Evolutionary conservation across 371 early-diverging fungal genomes (phyloP), one percentile per base, ranked within the genome.

Genomic region (Capniomyces stellatus): DNA sequence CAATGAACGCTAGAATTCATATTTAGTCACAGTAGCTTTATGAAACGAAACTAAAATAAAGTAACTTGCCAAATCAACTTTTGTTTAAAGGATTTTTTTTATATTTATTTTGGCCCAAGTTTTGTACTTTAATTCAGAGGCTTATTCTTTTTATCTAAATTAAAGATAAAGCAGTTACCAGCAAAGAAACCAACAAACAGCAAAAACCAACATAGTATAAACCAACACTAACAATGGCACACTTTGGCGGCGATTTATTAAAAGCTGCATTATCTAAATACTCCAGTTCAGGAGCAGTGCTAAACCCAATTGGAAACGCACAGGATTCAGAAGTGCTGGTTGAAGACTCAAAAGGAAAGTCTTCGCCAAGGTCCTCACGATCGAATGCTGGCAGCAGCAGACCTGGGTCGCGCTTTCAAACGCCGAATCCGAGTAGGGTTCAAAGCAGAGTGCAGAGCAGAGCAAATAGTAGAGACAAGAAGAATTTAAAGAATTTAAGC

Each of bases 371-470:
- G 22, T 22, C 19, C 4, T 21, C 4, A 44, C 19, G 25, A 44
- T 6, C 44, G 8, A n/a, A 12, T 13, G 44, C 44, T 6, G 4
- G 10, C 10, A 12, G 12, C 21, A 44, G 22, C 21, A n/a, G 19
- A n/a, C 35, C 6, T 10, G 35, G 49, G 25, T 15, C 49, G 4
- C 2, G n/a, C 6, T 18, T n/a, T 3, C 49, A n/a, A 49, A 25
- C 23, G 29, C 15, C 49, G 8, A 29, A 21, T 10, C 28, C 15
- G 28, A 49, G 49, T 28, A 4, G 49, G 3, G 4, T 2, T 10
- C 49, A 4, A 3, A 49, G 49, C 28, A 15, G 49, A 24, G 49
- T 31, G 12, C 51, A 51, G 21, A 51, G 51, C 31, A 23, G 51
- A 12, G 39, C 39, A 8, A 19, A 25, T 12, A 51, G 51, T 29